A percentile compares a stretch with the other conserved stretches of the same genome.
These are phyloP conservation scores for Paxillus involutus DNA, from an alignment of 768 basidiomycete species.

Conservation along the genomic window DNA sequence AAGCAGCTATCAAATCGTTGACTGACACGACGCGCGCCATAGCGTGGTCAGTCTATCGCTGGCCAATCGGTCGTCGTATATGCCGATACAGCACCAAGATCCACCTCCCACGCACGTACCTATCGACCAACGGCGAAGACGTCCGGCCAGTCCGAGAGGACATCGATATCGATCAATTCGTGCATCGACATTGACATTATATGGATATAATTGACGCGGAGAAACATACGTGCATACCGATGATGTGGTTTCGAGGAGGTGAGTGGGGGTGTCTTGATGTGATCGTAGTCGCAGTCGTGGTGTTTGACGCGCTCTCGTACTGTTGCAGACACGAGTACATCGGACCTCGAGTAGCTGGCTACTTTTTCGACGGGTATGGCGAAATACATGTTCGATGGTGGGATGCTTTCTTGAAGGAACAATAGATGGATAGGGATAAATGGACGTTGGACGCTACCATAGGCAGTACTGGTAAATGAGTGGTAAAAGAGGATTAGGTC, in stretches of 20 bases:
- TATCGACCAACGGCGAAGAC: conserved; percentile 36
- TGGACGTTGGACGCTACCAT: conserved; percentile 38
- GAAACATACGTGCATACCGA: conserved; percentile 34
- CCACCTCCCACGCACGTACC: conserved; percentile 41
- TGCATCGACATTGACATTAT: conserved; percentile 31
- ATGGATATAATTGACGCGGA: conserved; percentile 18
- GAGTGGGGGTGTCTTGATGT: conserved; percentile 1
- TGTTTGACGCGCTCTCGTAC: neutral
- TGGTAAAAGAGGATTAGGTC: conserved; percentile 33
- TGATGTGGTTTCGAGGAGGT: conserved; percentile 32
- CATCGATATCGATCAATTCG: conserved; percentile 39
- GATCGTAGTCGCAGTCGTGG: no score
- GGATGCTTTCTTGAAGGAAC: conserved; percentile 43
- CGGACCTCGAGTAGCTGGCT: conserved; percentile 44
- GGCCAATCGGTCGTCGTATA: conserved; percentile 38
- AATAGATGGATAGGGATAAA: conserved; percentile 42
- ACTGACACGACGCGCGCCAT: conserved; percentile 33
- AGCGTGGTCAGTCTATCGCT: conserved; percentile 41
- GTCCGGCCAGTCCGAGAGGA: conserved; percentile 30
- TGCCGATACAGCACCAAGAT: conserved; percentile 31
- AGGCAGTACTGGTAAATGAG: conserved; percentile 37
- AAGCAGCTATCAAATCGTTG: conserved; percentile 29
- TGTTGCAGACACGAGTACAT: conserved; percentile 41
- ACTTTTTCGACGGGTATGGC: conserved; percentile 35
- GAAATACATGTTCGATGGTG: conserved; percentile 44